phyloP scores from a whole-genome alignment of 2,329 filamentous ascomycete species.

The Trichophyton benhamiae region DNA sequence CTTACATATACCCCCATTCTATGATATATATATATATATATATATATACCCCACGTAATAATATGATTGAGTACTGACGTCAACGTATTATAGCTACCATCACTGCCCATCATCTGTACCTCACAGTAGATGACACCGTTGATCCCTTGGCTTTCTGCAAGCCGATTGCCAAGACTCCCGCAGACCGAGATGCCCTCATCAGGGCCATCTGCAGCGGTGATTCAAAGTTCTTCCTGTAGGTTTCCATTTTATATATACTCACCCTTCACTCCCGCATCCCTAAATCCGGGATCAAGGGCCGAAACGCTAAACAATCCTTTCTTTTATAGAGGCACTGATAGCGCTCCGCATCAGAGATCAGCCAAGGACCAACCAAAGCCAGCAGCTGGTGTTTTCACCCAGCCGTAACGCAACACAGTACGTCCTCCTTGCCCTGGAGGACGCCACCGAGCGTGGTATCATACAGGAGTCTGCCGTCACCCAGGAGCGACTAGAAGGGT shows the following conservation, averaged over 20 bases:
- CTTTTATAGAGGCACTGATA: slow-evolving; percentile 41
- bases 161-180: slow-evolving; percentile 59
- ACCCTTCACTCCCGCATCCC: no score
- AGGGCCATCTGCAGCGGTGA: slow-evolving; percentile 44
- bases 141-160: slow-evolving; percentile 73
- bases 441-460: slow-evolving; percentile 42
- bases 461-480: slow-evolving; percentile 44
- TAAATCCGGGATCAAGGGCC: not conserved
- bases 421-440: slow-evolving; percentile 47
- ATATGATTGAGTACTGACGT: not conserved
- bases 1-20: not conserved
- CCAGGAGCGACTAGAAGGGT: slow-evolving; percentile 43
- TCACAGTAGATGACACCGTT: slow-evolving; percentile 62
- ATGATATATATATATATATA: no score
- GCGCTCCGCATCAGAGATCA: slow-evolving; percentile 50
- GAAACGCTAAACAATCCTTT: not conserved
- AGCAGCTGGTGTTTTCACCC: slow-evolving; percentile 51
- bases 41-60: no score
- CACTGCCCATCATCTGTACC: slow-evolving; percentile 73
- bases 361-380: slow-evolving; percentile 36
- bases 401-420: slow-evolving; percentile 48
- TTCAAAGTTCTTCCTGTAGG: slow-evolving; percentile 49
- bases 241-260: not conserved
- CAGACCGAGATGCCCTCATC: slow-evolving; percentile 60
- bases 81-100: slow-evolving; percentile 43